phyloP scores from a whole-genome alignment of 805 yeast genomes.

The Spencermartinsiella europaea region DNA sequence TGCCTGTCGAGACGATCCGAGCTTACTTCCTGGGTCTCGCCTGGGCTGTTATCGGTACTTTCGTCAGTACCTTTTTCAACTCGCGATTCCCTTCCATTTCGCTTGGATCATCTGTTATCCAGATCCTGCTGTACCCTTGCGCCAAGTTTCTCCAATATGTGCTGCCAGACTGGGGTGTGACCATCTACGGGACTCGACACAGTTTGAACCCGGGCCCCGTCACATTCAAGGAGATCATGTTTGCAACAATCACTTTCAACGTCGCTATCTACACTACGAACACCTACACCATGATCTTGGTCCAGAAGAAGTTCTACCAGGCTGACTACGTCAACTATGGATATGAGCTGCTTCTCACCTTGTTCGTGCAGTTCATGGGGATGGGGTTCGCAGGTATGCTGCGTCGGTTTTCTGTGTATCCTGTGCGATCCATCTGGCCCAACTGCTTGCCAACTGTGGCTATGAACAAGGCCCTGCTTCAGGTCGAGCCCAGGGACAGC shows the following conservation, averaged over 20 bases:
- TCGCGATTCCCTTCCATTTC: conserved; percentile 50
- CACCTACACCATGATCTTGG: conserved; percentile 18
- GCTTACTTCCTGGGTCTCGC: conserved; percentile 34
- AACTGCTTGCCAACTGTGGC: conserved; percentile 54
- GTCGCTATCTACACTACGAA: conserved; percentile 31
- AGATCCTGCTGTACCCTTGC: conserved; percentile 45
- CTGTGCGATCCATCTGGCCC: conserved; percentile 43
- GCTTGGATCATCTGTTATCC: conserved; percentile 41
- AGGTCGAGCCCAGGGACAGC: conserved; percentile 18
- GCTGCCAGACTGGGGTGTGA: conserved; percentile 45
- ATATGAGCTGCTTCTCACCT: conserved; percentile 42
- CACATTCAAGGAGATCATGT: conserved; percentile 59
- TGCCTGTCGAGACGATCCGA: conserved; percentile 45
- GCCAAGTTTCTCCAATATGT: conserved; percentile 39
- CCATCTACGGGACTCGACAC: conserved; percentile 36
- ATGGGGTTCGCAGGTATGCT: conserved; percentile 50
- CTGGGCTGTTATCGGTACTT: conserved; percentile 51
- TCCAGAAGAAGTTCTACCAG: conserved; percentile 29
- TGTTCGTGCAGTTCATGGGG: conserved; percentile 52
- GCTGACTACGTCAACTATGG: conserved; percentile 35
- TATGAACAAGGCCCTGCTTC: conserved; percentile 40
- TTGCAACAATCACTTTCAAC: conserved; percentile 41
- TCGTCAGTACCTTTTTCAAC: conserved; percentile 52
- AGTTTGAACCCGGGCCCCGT: conserved; percentile 52
- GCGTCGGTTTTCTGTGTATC: conserved; percentile 46